A percentile compares a stretch with the other conserved stretches of the same genome.
These are phyloP conservation scores for Apiospora hydei DNA, from an alignment of 2,329 filamentous ascomycete genomes.

Conservation along the genomic window DNA sequence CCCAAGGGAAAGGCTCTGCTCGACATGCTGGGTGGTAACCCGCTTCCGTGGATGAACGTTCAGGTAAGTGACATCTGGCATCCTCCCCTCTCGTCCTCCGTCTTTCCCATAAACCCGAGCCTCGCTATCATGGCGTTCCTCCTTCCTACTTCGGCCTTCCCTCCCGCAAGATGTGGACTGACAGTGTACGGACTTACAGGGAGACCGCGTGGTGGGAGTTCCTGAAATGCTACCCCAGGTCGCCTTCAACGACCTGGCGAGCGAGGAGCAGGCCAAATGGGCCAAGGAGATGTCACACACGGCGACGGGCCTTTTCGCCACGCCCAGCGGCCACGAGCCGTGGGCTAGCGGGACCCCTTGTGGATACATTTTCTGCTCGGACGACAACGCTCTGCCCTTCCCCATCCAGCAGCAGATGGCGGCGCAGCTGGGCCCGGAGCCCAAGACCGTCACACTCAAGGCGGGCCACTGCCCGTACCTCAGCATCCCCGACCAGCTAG, in stretches of 20 bases:
- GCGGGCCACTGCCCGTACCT: slow-evolving; percentile 30
- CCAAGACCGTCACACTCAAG: slow-evolving; percentile 27
- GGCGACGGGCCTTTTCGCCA: slow-evolving; percentile 27
- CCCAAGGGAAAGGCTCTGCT: slow-evolving; percentile 26
- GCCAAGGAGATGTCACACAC: slow-evolving; percentile 29
- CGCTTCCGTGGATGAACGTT: slow-evolving; percentile 30
- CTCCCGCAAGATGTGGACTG: not conserved
- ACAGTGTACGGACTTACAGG: slow-evolving; percentile 22
- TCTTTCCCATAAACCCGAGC: not conserved
- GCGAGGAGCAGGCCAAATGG: slow-evolving; percentile 27
- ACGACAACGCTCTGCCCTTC: slow-evolving; percentile 30
- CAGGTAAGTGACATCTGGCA: slow-evolving; percentile 23
- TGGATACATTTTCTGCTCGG: slow-evolving; percentile 30
- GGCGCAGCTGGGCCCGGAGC: slow-evolving; percentile 24
- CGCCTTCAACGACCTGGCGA: slow-evolving; percentile 28
- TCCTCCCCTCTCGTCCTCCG: no score
- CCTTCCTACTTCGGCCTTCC: not conserved
- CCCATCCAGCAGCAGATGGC: slow-evolving; percentile 32
- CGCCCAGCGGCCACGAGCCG: slow-evolving; percentile 30
- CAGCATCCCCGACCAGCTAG: slow-evolving; percentile 27
- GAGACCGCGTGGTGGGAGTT: slow-evolving; percentile 28
- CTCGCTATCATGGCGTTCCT: not conserved
- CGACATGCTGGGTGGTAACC: slow-evolving; percentile 29
- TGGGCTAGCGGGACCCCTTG: slow-evolving; percentile 29
- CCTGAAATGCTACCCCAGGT: slow-evolving; percentile 26